Conservation (phyloP, 73 alveolate genomes). For the Paramecium bursaria region DNA sequence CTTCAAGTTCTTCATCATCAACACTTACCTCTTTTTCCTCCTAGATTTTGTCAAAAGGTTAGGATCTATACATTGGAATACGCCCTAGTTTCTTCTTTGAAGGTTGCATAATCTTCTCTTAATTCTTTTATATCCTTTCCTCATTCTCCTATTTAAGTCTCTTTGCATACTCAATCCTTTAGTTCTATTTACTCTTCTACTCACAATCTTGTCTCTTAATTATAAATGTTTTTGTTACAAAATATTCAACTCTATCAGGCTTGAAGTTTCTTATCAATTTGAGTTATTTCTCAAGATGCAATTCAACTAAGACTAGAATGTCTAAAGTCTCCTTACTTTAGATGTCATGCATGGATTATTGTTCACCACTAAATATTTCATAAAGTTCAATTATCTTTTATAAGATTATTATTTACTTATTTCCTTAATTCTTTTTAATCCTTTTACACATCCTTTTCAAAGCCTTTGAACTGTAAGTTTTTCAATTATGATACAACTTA, state of each 20-base stretch:
- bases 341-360: constrained; percentile 24
- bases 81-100: constrained; percentile 45
- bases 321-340: constrained; percentile 43
- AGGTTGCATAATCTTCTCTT: constrained; percentile 55
- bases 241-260: constrained; percentile 55
- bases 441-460: constrained; percentile 43
- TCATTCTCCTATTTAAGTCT: constrained; percentile 27
- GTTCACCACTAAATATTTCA: constrained; percentile 18
- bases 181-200: constrained; percentile 1
- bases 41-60: constrained; percentile 42
- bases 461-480: constrained; percentile 11
- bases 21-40: constrained; percentile 17
- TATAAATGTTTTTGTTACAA: neutral
- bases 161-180: constrained; percentile 14
- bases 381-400: constrained; percentile 46
- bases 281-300: constrained; percentile 36
- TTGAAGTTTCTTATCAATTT: constrained; percentile 4
- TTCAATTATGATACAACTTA: neutral
- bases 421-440: constrained; percentile 57
- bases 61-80: constrained; percentile 33
- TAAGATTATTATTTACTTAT: too few species aligned
- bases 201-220: constrained; percentile 56
- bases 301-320: constrained; percentile 26
- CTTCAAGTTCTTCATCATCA: constrained; percentile 52
- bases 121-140: constrained; percentile 21